phyloP scores from a whole-genome alignment of 768 basidiomycete genomes.

The Gloeostereum incarnatum region DNA sequence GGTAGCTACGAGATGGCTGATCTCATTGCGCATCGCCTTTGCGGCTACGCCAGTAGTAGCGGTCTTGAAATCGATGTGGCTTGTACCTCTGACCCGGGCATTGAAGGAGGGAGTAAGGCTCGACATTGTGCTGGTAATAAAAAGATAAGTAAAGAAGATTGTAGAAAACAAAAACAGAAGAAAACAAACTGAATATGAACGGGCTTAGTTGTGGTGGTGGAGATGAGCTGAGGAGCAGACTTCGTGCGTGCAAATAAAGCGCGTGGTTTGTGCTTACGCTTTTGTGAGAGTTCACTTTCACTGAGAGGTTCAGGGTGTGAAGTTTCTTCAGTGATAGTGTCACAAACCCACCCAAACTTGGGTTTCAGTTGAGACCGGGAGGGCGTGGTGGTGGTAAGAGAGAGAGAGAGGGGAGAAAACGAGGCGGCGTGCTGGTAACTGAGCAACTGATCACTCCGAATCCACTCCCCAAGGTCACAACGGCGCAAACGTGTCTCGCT shows the following conservation, averaged over 20 bases:
- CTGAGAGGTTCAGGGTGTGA: constrained; percentile 20
- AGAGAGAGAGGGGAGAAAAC: no score
- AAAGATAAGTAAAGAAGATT: constrained; percentile 9
- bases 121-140: constrained; percentile 33
- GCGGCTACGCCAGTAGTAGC: constrained; percentile 90
- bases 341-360: constrained; percentile 5
- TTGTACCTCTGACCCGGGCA: constrained; percentile 65
- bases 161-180: constrained; percentile 10
- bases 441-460: no score
- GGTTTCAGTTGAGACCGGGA: background rate
- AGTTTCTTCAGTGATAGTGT: constrained; percentile 13
- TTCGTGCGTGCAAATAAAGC: constrained; percentile 31
- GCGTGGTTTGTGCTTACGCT: constrained; percentile 58
- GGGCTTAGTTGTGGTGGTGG: constrained; percentile 54
- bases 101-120: constrained; percentile 58
- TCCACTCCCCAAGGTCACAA: no score
- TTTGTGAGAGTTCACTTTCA: no score
- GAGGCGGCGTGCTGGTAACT: no score
- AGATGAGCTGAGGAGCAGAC: constrained; percentile 53
- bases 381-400: constrained; percentile 5
- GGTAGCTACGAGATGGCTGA: constrained; percentile 84
- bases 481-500: no score
- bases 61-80: constrained; percentile 95
- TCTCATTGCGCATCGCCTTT: constrained; percentile 98
- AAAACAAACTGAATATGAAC: constrained; percentile 34